phyloP scores from a whole-genome alignment of 306 rosid species.

The Mucuna pruriens region DNA sequence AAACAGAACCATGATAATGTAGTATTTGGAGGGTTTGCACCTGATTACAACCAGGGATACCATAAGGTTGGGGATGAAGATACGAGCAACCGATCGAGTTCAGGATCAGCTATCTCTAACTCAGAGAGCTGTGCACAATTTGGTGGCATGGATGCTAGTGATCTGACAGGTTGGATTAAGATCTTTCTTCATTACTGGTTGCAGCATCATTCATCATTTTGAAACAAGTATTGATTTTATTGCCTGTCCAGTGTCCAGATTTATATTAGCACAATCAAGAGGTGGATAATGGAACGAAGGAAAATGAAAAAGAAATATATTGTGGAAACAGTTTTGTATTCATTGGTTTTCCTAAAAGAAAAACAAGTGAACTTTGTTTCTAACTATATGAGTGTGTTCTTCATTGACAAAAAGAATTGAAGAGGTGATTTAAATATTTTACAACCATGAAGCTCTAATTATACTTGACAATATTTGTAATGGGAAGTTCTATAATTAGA shows the following conservation, averaged over 20 bases:
- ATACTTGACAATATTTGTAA: constrained; percentile 3
- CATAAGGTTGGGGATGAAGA: constrained; percentile 77
- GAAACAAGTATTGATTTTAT: constrained; percentile 5
- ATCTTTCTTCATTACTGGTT: constrained; percentile 29
- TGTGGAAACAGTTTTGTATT: neutral
- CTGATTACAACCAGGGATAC: constrained; percentile 70
- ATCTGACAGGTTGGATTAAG: constrained; percentile 83
- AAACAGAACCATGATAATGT: constrained; percentile 64
- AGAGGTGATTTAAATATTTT: constrained; percentile 9
- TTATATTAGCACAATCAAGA: constrained; percentile 20
- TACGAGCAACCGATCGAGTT: constrained; percentile 88
- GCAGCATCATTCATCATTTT: constrained; percentile 30
- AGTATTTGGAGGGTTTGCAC: constrained; percentile 48
- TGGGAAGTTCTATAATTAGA: neutral
- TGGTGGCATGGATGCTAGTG: constrained; percentile 85
- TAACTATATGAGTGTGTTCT: neutral
- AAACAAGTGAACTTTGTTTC: constrained; percentile 23
- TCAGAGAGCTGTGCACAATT: constrained; percentile 94
- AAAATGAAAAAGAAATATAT: neutral
- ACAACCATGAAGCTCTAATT: constrained; percentile 23
- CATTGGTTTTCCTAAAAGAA: constrained; percentile 18
- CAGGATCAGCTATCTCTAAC: constrained; percentile 95
- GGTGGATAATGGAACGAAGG: constrained; percentile 11
- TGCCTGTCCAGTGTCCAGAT: constrained; percentile 16
- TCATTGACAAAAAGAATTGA: neutral